Evolutionary conservation across 75 land plant species (phyloP).

Genomic region (Cryptomeria japonica): DNA sequence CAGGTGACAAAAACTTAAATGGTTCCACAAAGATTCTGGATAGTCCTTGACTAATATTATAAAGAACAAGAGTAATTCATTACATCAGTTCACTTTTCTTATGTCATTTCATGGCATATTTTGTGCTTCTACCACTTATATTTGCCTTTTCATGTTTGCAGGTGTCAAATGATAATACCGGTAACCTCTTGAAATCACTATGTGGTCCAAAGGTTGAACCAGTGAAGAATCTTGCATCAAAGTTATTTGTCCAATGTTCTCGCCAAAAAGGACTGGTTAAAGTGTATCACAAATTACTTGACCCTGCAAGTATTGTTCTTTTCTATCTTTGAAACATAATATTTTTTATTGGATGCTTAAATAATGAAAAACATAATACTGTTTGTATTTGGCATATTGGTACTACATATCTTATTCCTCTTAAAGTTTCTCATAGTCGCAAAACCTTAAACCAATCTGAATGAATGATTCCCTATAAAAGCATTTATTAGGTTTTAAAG

Average conservation of each 20-base stretch:
- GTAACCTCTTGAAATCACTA: conserved; percentile 74
- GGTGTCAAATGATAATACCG: conserved; percentile 74
- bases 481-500: background rate
- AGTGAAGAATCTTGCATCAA: conserved; percentile 85
- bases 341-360: too few relatives aligned
- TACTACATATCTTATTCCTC: background rate
- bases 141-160: conserved; percentile 25
- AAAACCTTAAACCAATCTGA: background rate
- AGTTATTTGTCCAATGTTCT: conserved; percentile 91
- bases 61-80: background rate
- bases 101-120: background rate
- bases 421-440: background rate
- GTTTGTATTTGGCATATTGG: too few relatives aligned
- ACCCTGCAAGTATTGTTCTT: conserved; percentile 63
- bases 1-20: background rate
- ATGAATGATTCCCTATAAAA: background rate
- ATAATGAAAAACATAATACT: too few relatives aligned
- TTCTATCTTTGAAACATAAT: background rate
- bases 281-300: conserved; percentile 85
- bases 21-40: background rate
- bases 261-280: conserved; percentile 85
- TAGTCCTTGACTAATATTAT: background rate
- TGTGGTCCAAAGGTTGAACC: conserved; percentile 78
- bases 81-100: background rate
- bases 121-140: background rate